Conservation (phyloP, 345 rosid genomes). For the Dovyalis caffra region DNA sequence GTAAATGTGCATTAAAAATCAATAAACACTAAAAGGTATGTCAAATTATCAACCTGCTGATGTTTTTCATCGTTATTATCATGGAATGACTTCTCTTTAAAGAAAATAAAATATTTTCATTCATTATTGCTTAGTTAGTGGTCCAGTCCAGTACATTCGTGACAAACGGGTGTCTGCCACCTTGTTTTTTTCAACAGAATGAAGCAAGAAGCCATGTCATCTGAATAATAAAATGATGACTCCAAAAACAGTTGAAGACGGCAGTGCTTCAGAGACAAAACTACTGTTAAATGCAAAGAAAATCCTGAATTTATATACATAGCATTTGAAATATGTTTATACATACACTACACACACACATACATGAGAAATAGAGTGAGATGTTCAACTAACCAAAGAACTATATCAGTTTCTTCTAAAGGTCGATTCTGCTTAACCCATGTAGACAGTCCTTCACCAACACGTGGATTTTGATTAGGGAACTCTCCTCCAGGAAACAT, state of each 20-base stretch:
- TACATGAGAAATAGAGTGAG: background rate
- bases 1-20: background rate
- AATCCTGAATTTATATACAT: too few relatives aligned
- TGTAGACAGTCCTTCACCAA: constrained; percentile 78
- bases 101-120: background rate
- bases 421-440: constrained; percentile 85
- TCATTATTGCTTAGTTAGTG: background rate
- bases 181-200: background rate
- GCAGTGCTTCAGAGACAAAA: background rate
- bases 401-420: constrained; percentile 74
- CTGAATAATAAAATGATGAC: background rate
- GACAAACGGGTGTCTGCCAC: background rate
- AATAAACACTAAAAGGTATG: background rate
- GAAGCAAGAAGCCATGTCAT: background rate
- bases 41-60: background rate
- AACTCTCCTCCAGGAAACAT: constrained; percentile 92
- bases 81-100: background rate
- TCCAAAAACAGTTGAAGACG: background rate
- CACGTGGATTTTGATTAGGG: constrained; percentile 90
- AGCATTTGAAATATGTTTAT: too few relatives aligned
- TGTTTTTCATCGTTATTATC: background rate
- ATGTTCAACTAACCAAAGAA: constrained; percentile 63
- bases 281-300: background rate
- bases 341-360: too few relatives aligned
- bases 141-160: background rate